phyloP scores from a whole-genome alignment of 805 yeast species.

The Candida sanyiensis region DNA sequence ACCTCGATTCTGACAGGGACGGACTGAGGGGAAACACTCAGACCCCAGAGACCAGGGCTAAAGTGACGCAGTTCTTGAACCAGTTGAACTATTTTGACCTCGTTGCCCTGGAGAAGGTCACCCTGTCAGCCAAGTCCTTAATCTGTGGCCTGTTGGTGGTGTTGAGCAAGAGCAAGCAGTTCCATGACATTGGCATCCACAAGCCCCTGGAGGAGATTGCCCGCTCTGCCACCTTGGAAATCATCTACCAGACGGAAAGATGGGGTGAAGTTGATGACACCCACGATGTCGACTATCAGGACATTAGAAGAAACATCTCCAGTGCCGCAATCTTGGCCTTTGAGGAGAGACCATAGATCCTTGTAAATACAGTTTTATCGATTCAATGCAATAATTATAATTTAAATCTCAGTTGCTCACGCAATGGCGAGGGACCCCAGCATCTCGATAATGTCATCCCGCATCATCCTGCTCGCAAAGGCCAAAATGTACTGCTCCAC shows the following conservation, averaged over 20 bases:
- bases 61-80: conserved; percentile 61
- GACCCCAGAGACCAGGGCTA: conserved; percentile 46
- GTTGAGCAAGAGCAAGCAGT: conserved; percentile 37
- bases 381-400: too few relatives aligned
- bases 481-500: conserved; percentile 21
- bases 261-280: conserved; percentile 99
- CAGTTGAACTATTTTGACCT: conserved; percentile 67
- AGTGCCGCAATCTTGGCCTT: conserved; percentile 63
- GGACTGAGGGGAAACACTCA: conserved; percentile 83
- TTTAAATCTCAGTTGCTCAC: too few relatives aligned
- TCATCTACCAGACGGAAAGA: conserved; percentile 72
- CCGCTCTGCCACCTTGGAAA: conserved; percentile 74
- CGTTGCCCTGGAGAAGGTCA: conserved; percentile 87
- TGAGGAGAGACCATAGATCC: conserved; percentile 12
- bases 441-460: conserved; percentile 19
- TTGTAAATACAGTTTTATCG: background rate
- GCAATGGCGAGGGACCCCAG: too few relatives aligned
- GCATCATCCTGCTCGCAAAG: conserved; percentile 19
- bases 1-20: conserved; percentile 73
- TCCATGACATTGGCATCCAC: conserved; percentile 37
- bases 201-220: conserved; percentile 64
- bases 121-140: conserved; percentile 79
- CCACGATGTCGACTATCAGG: conserved; percentile 94
- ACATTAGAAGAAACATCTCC: conserved; percentile 74
- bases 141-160: conserved; percentile 71